Base-by-base conservation (phyloP, 2,329 filamentous ascomycete genomes). In the Chaetomium strumarium region DNA sequence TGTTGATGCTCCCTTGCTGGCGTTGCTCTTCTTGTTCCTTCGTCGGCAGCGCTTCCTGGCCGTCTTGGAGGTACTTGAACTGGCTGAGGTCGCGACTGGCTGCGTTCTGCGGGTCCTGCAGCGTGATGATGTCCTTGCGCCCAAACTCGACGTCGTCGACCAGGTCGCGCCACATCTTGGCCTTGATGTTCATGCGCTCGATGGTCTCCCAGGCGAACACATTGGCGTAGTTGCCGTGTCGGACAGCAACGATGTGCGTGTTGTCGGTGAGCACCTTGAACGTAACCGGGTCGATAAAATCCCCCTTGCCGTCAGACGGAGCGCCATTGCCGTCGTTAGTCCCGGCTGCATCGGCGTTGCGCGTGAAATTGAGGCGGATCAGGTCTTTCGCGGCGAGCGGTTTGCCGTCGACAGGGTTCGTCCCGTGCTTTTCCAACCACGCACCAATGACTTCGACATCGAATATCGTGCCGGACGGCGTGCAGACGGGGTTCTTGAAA, bases 241-340 rank as follows among this genome's bases (percentile, higher is more conserved):
- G 79, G 58, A 99, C 77, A 14, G 91, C 92, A 42, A 97, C 89
- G 53, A 99, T 89, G 69, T 97, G 93, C 4, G 93, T 97, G 70
- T 97, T 97, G 68, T 99, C 90, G 43, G 93, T 99, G 64, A 99
- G 90, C 39, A 95, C 88, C 70, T 99, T 99, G 77, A 88, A 97
- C 0, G 91, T 96, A 43, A 99, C 92, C 0, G 93, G 95, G 64
- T 99, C 93, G 58, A 97, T 89, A 64, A 93, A 88, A 63, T 97
- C 93, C 49, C 83, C 87, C 55, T 78, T 76, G 14, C 75, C 78
- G 57, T 82, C 78, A 57, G 72, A 72, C 12, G 71, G 58, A 2
- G 72, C 74, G 38, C 70, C 68, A 9, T 72, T 72, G 55, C 67
- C 66, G 38, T 75, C 71, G 2, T 72, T 70, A 58, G 77, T 70